Evolutionary conservation across 2,329 filamentous ascomycete species (phyloP).

Genomic region (Ilyonectria mors-panacis): DNA sequence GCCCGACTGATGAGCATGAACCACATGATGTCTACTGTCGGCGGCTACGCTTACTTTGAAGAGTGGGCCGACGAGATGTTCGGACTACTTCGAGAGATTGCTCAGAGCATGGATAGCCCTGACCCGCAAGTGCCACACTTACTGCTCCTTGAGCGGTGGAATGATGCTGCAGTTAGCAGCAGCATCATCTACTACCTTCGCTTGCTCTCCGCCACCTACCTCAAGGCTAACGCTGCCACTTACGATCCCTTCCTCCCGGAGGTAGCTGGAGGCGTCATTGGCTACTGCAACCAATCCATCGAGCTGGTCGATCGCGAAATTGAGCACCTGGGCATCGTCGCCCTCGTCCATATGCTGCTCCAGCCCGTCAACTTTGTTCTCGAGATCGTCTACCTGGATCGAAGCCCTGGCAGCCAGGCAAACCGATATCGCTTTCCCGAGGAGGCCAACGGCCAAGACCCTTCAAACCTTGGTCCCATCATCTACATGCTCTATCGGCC

Average conservation of each 20-base stretch:
- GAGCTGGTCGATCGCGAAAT: constrained; percentile 87
- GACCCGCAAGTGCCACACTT: constrained; percentile 70
- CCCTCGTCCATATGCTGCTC: constrained; percentile 84
- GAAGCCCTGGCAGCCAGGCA: constrained; percentile 82
- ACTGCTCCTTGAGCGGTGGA: constrained; percentile 78
- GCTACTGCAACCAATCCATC: constrained; percentile 79
- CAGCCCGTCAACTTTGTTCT: constrained; percentile 84
- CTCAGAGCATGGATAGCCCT: constrained; percentile 71
- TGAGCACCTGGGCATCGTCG: constrained; percentile 87
- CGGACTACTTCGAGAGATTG: constrained; percentile 76
- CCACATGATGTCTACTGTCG: constrained; percentile 78
- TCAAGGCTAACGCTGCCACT: constrained; percentile 79
- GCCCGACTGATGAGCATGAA: constrained; percentile 80
- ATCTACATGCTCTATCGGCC: constrained; percentile 76
- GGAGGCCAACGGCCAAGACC: constrained; percentile 63
- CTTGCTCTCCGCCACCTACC: constrained; percentile 86
- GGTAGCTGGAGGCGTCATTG: constrained; percentile 70
- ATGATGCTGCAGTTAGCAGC: constrained; percentile 76
- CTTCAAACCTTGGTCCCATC: constrained; percentile 62
- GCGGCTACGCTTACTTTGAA: constrained; percentile 80
- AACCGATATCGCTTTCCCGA: constrained; percentile 78
- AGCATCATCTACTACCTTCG: constrained; percentile 89
- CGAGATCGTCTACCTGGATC: constrained; percentile 92
- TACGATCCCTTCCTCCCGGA: constrained; percentile 82
- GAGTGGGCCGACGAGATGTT: constrained; percentile 87